Percentiles rank a stretch among this genome's conserved stretches.
These are phyloP conservation scores for Plasmodium cynomolgi DNA, from an alignment of 169 alveolate species.

Conservation along the genomic window DNA sequence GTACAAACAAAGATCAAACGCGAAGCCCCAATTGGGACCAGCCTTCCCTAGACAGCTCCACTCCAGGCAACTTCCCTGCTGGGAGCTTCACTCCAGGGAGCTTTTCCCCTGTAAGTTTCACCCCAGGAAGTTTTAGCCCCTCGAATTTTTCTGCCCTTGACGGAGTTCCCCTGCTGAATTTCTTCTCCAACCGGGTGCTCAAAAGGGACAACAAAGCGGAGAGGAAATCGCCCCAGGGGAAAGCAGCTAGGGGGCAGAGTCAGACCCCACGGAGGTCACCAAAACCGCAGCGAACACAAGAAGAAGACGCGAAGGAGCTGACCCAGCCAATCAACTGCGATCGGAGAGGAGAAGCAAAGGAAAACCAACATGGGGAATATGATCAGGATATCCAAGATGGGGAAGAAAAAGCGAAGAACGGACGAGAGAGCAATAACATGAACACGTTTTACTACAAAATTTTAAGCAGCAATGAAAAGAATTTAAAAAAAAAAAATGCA, in stretches of 20 bases:
- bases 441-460: slow-evolving; percentile 51
- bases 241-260: background rate
- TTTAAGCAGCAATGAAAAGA: slow-evolving; percentile 46
- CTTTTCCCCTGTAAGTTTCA: background rate
- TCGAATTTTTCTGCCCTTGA: slow-evolving; percentile 11
- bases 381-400: background rate
- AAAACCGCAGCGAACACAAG: background rate
- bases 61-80: background rate
- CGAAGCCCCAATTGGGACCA: background rate
- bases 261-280: background rate
- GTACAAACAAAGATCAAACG: background rate
- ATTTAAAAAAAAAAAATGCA: background rate
- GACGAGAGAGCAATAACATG: background rate
- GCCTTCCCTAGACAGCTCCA: background rate
- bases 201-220: background rate
- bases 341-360: background rate
- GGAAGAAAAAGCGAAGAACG: background rate
- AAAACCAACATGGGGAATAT: background rate
- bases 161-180: slow-evolving; percentile 49
- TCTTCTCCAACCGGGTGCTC: slow-evolving; percentile 24
- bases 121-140: background rate
- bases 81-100: background rate
- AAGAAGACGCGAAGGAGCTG: slow-evolving; percentile 19
- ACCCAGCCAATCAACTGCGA: background rate
- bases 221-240: background rate